These are phyloP conservation scores for Umbelopsis ramanniana DNA, from an alignment of 192 early-diverging fungal species.

Conservation along the genomic window DNA sequence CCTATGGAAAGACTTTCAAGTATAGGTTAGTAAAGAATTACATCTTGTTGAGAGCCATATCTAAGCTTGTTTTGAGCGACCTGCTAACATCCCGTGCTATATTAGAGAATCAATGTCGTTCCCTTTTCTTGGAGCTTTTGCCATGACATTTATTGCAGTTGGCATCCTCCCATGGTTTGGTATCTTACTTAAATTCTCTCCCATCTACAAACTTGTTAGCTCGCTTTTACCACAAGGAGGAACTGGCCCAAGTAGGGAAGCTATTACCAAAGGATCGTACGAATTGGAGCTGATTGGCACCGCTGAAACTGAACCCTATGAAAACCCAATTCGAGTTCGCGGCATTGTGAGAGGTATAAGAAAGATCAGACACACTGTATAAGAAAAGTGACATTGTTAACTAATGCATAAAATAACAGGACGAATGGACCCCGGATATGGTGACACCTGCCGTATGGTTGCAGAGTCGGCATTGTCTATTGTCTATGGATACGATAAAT, in stretches of 20 bases:
- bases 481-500: constrained; percentile 57
- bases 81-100: too few species aligned
- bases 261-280: constrained; percentile 55
- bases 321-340: constrained; percentile 44
- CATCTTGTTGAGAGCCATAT: too few species aligned
- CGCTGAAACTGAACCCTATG: constrained; percentile 49
- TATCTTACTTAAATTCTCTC: constrained; percentile 50
- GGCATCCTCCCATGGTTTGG: constrained; percentile 40
- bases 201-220: constrained; percentile 49
- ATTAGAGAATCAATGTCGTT: constrained; percentile 63
- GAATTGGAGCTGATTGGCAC: constrained; percentile 53
- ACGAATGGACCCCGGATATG: constrained; percentile 81
- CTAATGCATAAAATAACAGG: constrained; percentile 22
- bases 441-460: constrained; percentile 78
- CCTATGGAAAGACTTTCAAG: constrained; percentile 50
- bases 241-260: constrained; percentile 67
- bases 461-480: constrained; percentile 80
- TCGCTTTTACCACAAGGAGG: constrained; percentile 67
- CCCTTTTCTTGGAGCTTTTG: constrained; percentile 41
- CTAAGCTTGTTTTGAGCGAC: too few species aligned
- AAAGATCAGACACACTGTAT: neutral
- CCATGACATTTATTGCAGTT: constrained; percentile 48
- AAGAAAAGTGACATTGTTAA: neutral
- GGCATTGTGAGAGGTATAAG: constrained; percentile 51
- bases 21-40: constrained; percentile 33